A percentile compares a stretch with the other conserved stretches of the same genome.
These are phyloP conservation scores for Candida anutae DNA, from an alignment of 1,139 yeast species.

Conservation along the genomic window DNA sequence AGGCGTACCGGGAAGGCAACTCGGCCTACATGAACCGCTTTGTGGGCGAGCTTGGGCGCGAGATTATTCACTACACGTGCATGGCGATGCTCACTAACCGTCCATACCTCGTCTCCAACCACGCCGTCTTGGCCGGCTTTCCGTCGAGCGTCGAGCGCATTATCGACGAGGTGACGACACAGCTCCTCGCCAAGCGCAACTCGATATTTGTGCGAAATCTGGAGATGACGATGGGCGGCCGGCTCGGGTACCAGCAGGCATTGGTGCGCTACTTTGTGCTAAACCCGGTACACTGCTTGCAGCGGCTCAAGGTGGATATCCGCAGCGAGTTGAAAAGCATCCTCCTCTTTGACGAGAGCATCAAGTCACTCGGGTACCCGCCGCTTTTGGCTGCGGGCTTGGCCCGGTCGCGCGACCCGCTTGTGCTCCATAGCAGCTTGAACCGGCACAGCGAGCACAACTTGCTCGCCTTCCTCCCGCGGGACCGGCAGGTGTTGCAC, in stretches of 20 bases:
- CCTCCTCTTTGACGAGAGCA: constrained; percentile 3
- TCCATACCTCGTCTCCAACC: constrained; percentile 9
- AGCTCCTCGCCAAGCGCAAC: constrained; percentile 5
- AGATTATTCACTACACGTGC: constrained; percentile 7
- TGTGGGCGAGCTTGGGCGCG: constrained; percentile 9
- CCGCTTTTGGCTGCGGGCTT: not conserved
- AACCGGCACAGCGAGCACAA: constrained; percentile 1
- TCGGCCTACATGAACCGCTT: constrained; percentile 8
- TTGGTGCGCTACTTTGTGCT: constrained; percentile 9
- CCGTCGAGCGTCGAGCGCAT: constrained; percentile 5
- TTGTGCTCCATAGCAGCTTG: not conserved
- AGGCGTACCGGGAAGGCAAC: constrained; percentile 7
- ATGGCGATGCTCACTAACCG: constrained; percentile 8
- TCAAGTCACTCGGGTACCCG: not conserved
- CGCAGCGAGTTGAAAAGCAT: constrained; percentile 6
- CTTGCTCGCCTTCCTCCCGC: constrained; percentile 7
- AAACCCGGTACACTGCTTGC: constrained; percentile 9
- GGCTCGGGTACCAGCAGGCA: constrained; percentile 8
- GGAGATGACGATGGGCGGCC: constrained; percentile 5
- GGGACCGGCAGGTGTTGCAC: constrained; percentile 1
- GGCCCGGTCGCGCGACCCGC: not conserved
- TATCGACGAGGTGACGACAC: constrained; percentile 4
- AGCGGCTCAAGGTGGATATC: constrained; percentile 8
- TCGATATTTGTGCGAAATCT: constrained; percentile 8
- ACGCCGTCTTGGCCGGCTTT: constrained; percentile 3